Conservation (phyloP, 2,329 filamentous ascomycete species). For the Fusarium sp. region DNA sequence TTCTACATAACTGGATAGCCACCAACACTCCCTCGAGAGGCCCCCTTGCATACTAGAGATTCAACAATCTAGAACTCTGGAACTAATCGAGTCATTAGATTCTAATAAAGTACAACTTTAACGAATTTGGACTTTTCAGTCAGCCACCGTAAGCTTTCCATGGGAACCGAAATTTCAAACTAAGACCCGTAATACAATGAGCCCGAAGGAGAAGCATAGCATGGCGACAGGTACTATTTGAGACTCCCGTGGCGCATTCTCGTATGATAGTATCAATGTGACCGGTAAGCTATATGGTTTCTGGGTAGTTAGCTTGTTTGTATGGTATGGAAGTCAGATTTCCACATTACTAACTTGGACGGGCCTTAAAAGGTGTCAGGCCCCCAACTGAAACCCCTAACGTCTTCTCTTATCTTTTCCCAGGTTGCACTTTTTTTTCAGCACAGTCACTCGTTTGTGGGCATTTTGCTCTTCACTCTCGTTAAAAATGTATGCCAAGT, state of each 20-base stretch:
- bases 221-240: neutral
- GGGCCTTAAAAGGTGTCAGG: neutral
- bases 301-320: neutral
- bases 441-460: slow-evolving; percentile 8
- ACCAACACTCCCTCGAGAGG: neutral
- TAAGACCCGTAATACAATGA: neutral
- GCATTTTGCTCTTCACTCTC: neutral
- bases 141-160: neutral
- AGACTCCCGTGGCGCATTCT: neutral
- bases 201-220: neutral
- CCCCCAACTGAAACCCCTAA: neutral
- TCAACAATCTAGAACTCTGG: neutral
- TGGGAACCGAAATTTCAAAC: neutral
- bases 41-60: neutral
- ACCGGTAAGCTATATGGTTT: slow-evolving; percentile 2
- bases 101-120: neutral
- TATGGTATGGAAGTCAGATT: neutral
- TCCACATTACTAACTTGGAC: neutral
- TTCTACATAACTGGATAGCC: neutral
- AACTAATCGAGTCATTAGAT: neutral
- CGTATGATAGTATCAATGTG: neutral
- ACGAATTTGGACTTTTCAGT: neutral
- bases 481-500: slow-evolving; percentile 14
- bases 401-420: no score
- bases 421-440: neutral